Conservation (phyloP, 2,329 filamentous ascomycete genomes). For the Cytospora schulzeri region DNA sequence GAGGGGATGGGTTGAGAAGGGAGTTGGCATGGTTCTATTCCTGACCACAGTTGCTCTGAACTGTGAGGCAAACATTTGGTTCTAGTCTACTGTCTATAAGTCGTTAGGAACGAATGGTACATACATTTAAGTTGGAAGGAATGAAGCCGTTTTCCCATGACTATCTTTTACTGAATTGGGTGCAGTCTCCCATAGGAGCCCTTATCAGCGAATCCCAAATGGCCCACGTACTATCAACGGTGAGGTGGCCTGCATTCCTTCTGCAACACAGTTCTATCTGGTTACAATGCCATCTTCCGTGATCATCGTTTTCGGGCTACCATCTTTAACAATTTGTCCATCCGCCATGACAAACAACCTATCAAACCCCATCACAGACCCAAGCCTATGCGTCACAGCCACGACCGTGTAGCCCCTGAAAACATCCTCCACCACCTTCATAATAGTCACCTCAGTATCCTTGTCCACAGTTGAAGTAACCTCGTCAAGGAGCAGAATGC, state of each 20-base stretch:
- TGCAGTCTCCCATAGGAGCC: no score
- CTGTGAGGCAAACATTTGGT: background rate
- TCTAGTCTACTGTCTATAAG: background rate
- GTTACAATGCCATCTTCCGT: background rate
- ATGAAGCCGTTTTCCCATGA: background rate
- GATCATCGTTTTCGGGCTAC: background rate
- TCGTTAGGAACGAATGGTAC: no score
- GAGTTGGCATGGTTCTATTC: background rate
- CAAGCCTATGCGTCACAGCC: slow-evolving; percentile 15
- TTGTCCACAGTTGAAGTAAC: slow-evolving; percentile 24
- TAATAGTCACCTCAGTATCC: slow-evolving; percentile 21
- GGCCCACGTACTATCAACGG: no score
- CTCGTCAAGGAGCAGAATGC: slow-evolving; percentile 26
- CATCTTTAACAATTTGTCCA: slow-evolving; percentile 11
- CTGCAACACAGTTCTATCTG: background rate
- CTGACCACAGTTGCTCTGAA: background rate
- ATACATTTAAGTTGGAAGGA: background rate
- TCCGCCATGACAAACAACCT: slow-evolving; percentile 13
- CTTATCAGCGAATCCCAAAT: no score
- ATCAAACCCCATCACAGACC: slow-evolving; percentile 21
- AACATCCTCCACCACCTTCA: slow-evolving; percentile 27
- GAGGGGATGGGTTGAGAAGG: background rate
- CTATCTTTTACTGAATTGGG: background rate
- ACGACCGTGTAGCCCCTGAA: slow-evolving; percentile 24
- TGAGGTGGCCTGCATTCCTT: no score